Percentiles rank a stretch among this genome's conserved stretches.
These are phyloP conservation scores for Alternaria tenuissima DNA, from an alignment of 2,329 filamentous ascomycete species.

Conservation along the genomic window DNA sequence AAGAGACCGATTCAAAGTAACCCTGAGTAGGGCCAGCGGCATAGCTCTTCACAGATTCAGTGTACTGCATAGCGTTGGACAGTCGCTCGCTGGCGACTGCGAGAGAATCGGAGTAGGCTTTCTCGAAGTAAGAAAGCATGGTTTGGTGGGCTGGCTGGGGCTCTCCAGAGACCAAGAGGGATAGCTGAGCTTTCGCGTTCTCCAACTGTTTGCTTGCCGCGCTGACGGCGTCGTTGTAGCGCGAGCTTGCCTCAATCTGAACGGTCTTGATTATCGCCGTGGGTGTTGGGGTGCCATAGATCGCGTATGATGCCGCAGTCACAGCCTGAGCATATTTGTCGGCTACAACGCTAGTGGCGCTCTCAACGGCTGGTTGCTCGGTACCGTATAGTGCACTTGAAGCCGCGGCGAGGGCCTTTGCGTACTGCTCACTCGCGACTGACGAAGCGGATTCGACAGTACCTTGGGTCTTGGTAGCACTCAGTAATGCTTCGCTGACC, in stretches of 20 bases:
- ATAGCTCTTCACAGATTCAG: conserved; percentile 51
- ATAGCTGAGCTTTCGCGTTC: conserved; percentile 72
- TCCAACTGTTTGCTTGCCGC: conserved; percentile 72
- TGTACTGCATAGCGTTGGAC: conserved; percentile 61
- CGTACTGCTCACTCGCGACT: conserved; percentile 65
- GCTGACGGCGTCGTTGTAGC: conserved; percentile 71
- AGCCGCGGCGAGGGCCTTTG: conserved; percentile 64
- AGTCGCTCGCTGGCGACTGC: conserved; percentile 68
- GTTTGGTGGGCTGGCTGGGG: conserved; percentile 74
- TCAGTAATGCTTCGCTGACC: conserved; percentile 64
- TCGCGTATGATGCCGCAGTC: conserved; percentile 65
- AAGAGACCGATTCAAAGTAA: conserved; percentile 65
- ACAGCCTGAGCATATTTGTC: conserved; percentile 66
- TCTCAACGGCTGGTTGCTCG: conserved; percentile 52
- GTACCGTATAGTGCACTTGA: conserved; percentile 65
- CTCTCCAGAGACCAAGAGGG: conserved; percentile 72
- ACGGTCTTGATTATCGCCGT: conserved; percentile 55
- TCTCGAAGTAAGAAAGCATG: conserved; percentile 72
- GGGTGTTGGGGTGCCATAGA: conserved; percentile 62
- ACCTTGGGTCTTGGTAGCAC: conserved; percentile 57
- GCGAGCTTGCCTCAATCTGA: conserved; percentile 60
- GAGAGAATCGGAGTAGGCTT: conserved; percentile 72
- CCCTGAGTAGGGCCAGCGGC: conserved; percentile 56
- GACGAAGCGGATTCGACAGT: conserved; percentile 61
- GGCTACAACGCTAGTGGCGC: conserved; percentile 60